phyloP scores from a whole-genome alignment of 768 basidiomycete species.

The Trametes elegans region DNA sequence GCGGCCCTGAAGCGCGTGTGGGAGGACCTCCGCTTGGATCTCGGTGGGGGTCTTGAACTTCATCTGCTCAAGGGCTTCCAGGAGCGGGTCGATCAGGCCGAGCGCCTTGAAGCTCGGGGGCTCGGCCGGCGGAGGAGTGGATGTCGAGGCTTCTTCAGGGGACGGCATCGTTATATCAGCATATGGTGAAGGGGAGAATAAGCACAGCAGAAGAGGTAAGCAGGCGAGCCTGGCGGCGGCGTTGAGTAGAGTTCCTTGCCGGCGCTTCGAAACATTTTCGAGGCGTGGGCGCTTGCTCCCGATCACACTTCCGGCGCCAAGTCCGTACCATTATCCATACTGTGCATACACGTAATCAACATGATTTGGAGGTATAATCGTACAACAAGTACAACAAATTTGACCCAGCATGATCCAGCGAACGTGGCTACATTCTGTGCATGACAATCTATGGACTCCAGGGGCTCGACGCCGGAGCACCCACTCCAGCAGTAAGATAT shows the following conservation, averaged over 20 bases:
- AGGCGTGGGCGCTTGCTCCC: neutral
- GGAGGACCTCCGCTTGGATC: conserved; percentile 84
- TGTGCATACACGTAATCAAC: too few species aligned
- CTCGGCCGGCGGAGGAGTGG: conserved; percentile 31
- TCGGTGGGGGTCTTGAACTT: conserved; percentile 86
- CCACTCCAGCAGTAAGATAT: conserved; percentile 63
- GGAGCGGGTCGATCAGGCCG: conserved; percentile 86
- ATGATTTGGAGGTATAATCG: too few species aligned
- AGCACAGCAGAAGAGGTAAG: neutral
- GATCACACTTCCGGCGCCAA: neutral
- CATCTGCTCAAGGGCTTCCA: conserved; percentile 79
- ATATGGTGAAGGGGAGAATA: neutral
- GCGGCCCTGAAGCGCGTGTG: conserved; percentile 83
- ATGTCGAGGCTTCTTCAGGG: conserved; percentile 60
- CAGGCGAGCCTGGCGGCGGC: neutral
- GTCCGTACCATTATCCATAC: too few species aligned
- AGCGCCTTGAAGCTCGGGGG: conserved; percentile 72
- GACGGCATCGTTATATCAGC: conserved; percentile 53
- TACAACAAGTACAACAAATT: too few species aligned
- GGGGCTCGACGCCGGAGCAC: conserved; percentile 49
- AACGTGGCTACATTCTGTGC: too few species aligned
- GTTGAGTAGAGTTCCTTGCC: neutral
- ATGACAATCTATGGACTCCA: conserved; percentile 34
- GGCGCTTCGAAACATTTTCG: conserved; percentile 12
- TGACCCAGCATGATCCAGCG: too few species aligned